Conservation (phyloP, 2,329 filamentous ascomycete genomes). For the Tricladium varicosporioides region DNA sequence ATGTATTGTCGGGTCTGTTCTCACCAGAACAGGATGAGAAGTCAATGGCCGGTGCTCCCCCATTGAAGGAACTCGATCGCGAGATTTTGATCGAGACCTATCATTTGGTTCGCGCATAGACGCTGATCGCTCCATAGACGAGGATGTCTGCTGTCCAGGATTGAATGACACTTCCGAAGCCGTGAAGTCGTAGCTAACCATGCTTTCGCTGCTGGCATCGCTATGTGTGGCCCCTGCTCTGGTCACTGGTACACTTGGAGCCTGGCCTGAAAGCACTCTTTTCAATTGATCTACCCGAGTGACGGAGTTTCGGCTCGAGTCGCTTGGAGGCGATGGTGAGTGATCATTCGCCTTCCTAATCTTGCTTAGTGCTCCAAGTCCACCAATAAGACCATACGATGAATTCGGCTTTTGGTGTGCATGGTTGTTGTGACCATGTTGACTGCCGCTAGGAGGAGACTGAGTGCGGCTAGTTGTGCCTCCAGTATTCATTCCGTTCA, state of each 20-base stretch:
- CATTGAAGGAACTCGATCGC: conserved; percentile 23
- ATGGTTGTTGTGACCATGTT: conserved; percentile 34
- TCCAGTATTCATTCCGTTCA: conserved; percentile 49
- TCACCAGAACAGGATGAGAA: conserved; percentile 22
- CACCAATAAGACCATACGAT: conserved; percentile 31
- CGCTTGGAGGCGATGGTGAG: conserved; percentile 42
- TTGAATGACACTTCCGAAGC: conserved; percentile 67
- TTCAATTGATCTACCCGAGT: conserved; percentile 64
- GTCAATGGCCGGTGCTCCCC: conserved; percentile 25
- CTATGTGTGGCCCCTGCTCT: conserved; percentile 45
- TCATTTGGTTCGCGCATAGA: conserved; percentile 28
- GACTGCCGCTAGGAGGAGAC: conserved; percentile 38
- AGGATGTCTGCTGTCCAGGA: conserved; percentile 21
- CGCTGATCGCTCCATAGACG: conserved; percentile 24
- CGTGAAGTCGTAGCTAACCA: conserved; percentile 68
- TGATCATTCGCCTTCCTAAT: conserved; percentile 54
- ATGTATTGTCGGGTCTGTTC: conserved; percentile 11
- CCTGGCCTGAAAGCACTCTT: conserved; percentile 56
- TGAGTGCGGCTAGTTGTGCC: conserved; percentile 36
- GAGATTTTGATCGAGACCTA: conserved; percentile 31
- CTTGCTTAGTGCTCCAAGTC: conserved; percentile 40
- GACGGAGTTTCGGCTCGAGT: conserved; percentile 48
- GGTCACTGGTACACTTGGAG: conserved; percentile 35
- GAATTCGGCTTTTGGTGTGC: conserved; percentile 28
- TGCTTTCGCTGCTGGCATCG: conserved; percentile 61